Evolutionary conservation across 2,329 filamentous ascomycete species (phyloP), one percentile per base, ranked within the genome.

Genomic region (Bipolaris bicolor): DNA sequence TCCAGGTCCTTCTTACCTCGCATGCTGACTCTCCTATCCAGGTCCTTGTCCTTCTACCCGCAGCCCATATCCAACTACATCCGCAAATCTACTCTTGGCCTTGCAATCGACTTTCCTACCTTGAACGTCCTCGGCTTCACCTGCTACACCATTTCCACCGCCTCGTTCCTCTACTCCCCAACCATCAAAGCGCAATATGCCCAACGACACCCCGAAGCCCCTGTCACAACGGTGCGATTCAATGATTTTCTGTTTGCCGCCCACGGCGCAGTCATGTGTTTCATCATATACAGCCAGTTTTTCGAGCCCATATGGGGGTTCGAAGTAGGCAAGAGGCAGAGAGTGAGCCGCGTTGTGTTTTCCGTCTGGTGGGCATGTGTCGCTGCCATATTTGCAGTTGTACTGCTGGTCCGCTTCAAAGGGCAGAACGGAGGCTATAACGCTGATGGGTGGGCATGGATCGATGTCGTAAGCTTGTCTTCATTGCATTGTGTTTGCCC

Each of bases 1-100:
- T 13, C 20, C 20, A 9, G 3, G 4, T 15, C 34, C 34, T 24
- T 29, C 24, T 13, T 18, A 18, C 7, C 20, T 26, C 48, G 15
- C 33, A 29, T 7, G n/a, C 46, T 16, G 2, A 49, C 16, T 24
- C 3, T 39, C 29, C 46, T 22, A 2, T 40, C 9, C 55, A 74
- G 94, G 94, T 94, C 90, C 11, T 79, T 88, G 15, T 96, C 92
- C 15, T 98, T 97, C 80, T 98, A 98, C 76, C 93, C 94, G 1
- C 95, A 98, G 74, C 87, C 90, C 6, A 78, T 96, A 59, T 84
- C 92, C 61, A 98, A 97, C 82, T 89, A 83, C 75, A 82, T 81
- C 29, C 88, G 92, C 52, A 86, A 86, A 55, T 90, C 91, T 7
- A 97, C 93, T 4, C 84, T 86, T 18, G 95, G 95, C 39, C 88